phyloP scores from a whole-genome alignment of 176 grass and related monocot genomes.

The Bromus sterilis region DNA sequence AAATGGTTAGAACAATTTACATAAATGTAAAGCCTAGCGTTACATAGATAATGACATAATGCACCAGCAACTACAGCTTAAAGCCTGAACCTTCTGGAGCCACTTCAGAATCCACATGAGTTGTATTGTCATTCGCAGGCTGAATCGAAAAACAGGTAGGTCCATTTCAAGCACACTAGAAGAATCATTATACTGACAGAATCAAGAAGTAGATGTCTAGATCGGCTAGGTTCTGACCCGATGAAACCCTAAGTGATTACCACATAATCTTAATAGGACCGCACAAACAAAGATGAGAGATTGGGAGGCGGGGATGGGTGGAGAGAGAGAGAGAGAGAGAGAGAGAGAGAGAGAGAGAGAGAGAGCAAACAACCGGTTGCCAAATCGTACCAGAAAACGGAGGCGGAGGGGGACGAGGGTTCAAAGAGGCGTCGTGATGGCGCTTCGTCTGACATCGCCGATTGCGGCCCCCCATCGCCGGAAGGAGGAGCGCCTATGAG shows the following conservation, averaged over 20 bases:
- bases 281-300: background rate
- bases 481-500: background rate
- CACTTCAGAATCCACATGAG: background rate
- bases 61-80: background rate
- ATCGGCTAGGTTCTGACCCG: background rate
- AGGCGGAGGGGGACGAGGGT: background rate
- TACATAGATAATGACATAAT: background rate
- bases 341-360: background rate
- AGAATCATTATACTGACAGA: background rate
- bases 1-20: background rate
- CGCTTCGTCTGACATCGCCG: background rate
- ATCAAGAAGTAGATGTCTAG: background rate
- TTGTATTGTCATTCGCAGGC: background rate
- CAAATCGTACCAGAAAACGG: slow-evolving; percentile 6
- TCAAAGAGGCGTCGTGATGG: background rate
- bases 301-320: background rate
- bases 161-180: background rate
- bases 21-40: background rate
- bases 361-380: background rate
- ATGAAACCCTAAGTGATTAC: background rate
- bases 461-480: background rate
- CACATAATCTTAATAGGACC: background rate
- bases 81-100: background rate
- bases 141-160: background rate
- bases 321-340: background rate